Base-by-base conservation (phyloP, 176 grass and related monocot genomes). In the Bonia amplexicaulis region DNA sequence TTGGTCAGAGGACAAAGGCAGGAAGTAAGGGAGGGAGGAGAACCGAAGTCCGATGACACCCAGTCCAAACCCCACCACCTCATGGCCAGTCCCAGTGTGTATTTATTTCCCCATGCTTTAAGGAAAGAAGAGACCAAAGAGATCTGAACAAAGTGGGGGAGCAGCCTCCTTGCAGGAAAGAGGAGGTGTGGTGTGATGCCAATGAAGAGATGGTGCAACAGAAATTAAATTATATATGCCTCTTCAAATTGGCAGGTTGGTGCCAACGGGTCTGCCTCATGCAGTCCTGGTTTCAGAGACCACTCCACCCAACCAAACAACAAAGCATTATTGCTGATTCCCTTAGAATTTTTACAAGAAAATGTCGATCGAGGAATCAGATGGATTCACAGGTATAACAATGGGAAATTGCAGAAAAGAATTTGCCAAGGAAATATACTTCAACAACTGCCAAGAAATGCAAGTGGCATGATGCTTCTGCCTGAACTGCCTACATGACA, bases 31-130 rank as follows among this genome's bases (percentile, higher is more conserved):
- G 57, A 19, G 66, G 27, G 45, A 55, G 57, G 72, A 73, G 74
- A 79, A 87, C 68, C 85, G 9, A 90, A 84, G 75, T 87, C 85
- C 69, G 52, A 84, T 80, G 85, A 60, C 85, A 72, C 85, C 74
- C 60, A n/a, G 59, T 13, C 26, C 62, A 33, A 87, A 75, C 85
- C 89, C 85, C 89, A 90, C 89, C 58, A 86, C 79, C 70, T 51
- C 45, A 81, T 71, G 62, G 44, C 35, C 69, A 4, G 46, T 1
- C 29, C 22, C 23, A n/a, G 64, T 23, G 40, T 27, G 68, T 86
- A 84, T 87, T 90, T 80, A 87, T 90, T 90, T 90, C 45, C 69
- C 89, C 75, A 27, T 80, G 89, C 89, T 90, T 90, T 87, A 80
- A 87, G 89, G 85, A 87, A 90, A 90, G 89, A 87, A 84, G 85